phyloP scores from a whole-genome alignment of 2,329 filamentous ascomycete species.

The Alternaria sp. region DNA sequence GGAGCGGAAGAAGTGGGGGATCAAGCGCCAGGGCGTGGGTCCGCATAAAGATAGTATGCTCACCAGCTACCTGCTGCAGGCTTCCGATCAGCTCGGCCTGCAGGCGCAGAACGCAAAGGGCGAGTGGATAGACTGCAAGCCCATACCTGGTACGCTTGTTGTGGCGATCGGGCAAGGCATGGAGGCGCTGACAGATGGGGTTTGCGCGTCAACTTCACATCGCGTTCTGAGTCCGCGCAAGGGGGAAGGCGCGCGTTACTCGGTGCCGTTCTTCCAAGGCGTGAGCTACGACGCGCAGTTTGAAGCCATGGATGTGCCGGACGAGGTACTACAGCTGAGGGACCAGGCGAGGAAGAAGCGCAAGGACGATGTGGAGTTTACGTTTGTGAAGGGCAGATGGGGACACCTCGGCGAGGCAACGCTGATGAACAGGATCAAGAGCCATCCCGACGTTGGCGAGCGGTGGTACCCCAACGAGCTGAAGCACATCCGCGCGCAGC shows the following conservation, averaged over 20 bases:
- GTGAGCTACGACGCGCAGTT: constrained; percentile 80
- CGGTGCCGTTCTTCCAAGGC: constrained; percentile 88
- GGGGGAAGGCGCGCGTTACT: constrained; percentile 75
- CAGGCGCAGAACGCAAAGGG: constrained; percentile 83
- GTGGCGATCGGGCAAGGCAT: constrained; percentile 88
- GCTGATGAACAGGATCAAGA: constrained; percentile 82
- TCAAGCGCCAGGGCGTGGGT: constrained; percentile 67
- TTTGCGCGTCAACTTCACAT: constrained; percentile 82
- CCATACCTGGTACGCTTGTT: constrained; percentile 77
- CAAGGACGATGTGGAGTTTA: constrained; percentile 80
- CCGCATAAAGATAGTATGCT: constrained; percentile 89
- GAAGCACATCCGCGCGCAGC: constrained; percentile 50
- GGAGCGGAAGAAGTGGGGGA: constrained; percentile 57
- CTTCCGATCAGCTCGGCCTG: constrained; percentile 74
- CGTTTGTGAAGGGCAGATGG: constrained; percentile 72
- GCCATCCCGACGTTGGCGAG: constrained; percentile 85
- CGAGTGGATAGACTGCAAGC: constrained; percentile 82
- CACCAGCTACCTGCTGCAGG: constrained; percentile 80
- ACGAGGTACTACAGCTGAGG: constrained; percentile 67
- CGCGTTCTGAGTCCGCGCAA: constrained; percentile 76
- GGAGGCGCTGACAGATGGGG: constrained; percentile 82
- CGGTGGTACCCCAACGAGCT: constrained; percentile 64
- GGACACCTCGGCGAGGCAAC: constrained; percentile 81
- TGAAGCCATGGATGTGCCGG: constrained; percentile 75
- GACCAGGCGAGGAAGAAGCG: constrained; percentile 65